Conservation (phyloP, 495 filamentous ascomycete genomes). For the Xylaria curta region DNA sequence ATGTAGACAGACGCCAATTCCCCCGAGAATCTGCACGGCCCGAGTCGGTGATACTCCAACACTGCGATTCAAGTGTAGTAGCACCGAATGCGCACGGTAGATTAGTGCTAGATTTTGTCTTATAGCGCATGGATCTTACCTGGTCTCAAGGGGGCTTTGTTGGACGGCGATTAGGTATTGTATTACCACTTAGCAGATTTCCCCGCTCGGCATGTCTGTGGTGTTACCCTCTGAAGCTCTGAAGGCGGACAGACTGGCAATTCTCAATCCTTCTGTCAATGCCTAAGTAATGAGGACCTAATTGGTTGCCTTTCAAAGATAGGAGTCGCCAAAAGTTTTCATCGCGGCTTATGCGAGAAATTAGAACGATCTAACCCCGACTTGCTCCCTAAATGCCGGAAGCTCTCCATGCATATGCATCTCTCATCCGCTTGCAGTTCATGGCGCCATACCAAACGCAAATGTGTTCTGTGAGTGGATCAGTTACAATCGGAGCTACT, state of each 20-base stretch:
- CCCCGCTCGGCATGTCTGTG: slow-evolving; percentile 7
- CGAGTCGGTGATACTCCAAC: slow-evolving; percentile 12
- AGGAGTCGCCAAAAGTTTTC: not conserved
- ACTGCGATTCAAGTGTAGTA: not conserved
- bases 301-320: slow-evolving; percentile 11
- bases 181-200: not conserved
- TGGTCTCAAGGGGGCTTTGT: slow-evolving; percentile 4
- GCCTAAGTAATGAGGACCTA: not conserved
- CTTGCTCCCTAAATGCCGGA: slow-evolving; percentile 10
- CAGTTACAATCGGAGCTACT: not conserved
- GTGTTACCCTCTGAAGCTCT: not conserved
- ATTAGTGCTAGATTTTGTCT: slow-evolving; percentile 13
- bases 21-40: not conserved
- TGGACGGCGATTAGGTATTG: not conserved
- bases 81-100: slow-evolving; percentile 7
- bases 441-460: slow-evolving; percentile 5
- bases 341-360: slow-evolving; percentile 8
- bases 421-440: slow-evolving; percentile 12
- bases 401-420: slow-evolving; percentile 25
- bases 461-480: not conserved
- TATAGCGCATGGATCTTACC: slow-evolving; percentile 5
- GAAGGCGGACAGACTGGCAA: slow-evolving; percentile 5
- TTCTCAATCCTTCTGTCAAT: slow-evolving; percentile 1
- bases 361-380: slow-evolving; percentile 17
- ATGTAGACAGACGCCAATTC: slow-evolving; percentile 4